A percentile compares a stretch with the other conserved stretches of the same genome.
phyloP scores from a whole-genome alignment of 1,284 basidiomycete genomes.

The Clitocybe nebularis region DNA sequence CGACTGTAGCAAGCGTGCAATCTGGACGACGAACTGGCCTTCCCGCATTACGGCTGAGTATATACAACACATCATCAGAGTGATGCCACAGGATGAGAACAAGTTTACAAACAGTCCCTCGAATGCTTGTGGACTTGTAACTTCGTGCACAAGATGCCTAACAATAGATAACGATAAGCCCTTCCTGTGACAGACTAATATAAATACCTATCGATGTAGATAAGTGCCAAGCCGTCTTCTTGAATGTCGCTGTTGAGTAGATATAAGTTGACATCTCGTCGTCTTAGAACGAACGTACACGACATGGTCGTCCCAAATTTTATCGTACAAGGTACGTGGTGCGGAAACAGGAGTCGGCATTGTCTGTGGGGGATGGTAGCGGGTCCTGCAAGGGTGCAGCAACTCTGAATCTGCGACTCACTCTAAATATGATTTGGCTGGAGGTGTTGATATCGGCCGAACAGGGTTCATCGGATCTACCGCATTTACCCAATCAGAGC shows the following conservation, averaged over 20 bases:
- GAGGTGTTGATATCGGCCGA: neutral
- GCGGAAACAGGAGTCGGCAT: slow-evolving; percentile 56
- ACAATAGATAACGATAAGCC: slow-evolving; percentile 11
- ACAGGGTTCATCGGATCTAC: neutral
- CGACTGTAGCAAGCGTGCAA: slow-evolving; percentile 92
- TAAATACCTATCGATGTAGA: slow-evolving; percentile 87
- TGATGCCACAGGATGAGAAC: slow-evolving; percentile 6
- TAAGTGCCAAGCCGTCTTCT: slow-evolving; percentile 81
- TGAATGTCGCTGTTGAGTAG: slow-evolving; percentile 54
- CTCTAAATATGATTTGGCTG: neutral
- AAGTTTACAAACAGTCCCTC: slow-evolving; percentile 74
- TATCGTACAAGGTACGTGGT: slow-evolving; percentile 90
- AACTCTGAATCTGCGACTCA: neutral
- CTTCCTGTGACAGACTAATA: neutral
- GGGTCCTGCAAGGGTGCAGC: neutral
- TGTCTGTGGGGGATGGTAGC: neutral
- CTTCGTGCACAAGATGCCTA: slow-evolving; percentile 93
- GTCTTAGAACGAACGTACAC: slow-evolving; percentile 51
- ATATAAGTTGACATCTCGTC: slow-evolving; percentile 14
- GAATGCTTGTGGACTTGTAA: slow-evolving; percentile 95
- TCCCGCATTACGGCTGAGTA: slow-evolving; percentile 68
- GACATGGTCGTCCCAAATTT: slow-evolving; percentile 95
- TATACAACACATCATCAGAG: slow-evolving; percentile 14
- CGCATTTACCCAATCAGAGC: neutral
- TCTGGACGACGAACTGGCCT: slow-evolving; percentile 86